Base-by-base conservation (phyloP, 2,329 filamentous ascomycete genomes). In the Exophiala aquamarina region DNA sequence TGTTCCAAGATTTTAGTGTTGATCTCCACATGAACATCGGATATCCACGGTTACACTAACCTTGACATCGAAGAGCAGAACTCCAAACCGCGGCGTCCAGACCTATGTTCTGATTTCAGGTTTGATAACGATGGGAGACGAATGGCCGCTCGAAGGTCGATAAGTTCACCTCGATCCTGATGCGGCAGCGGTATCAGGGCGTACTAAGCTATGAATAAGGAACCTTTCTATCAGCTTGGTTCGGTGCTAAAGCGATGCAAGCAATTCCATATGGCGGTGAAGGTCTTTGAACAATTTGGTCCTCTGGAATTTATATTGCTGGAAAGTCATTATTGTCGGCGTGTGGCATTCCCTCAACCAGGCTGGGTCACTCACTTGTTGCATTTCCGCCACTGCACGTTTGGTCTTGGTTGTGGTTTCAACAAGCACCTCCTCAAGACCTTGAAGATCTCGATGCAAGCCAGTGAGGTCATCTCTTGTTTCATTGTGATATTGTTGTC, bases 221-320 rank as follows among this genome's bases (percentile, higher is more conserved):
- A n/a, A n/a, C n/a, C n/a, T n/a, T n/a, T n/a, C n/a, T n/a, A n/a
- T n/a, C n/a, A n/a, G n/a, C n/a, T n/a, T n/a, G n/a, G n/a, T n/a
- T n/a, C n/a, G n/a, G n/a, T n/a, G n/a, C 44, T 26, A 54, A 9
- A 51, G 40, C 6, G 48, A 44, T 23, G 44, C 47, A 31, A 54
- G 41, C 6, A 51, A 28, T 36, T 51, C 47, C 20, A 54, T 49
- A 29, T 48, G 48, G 13, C 35, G 43, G 9, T 44, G 47, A 17
- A 55, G 46, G 9, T 42, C 43, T 40, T 47, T 44, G 33, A 56
- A 32, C 13, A 48, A 20, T 37, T 52, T 53, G 34, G 36, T 52
- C 43, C 47, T 50, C 32, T 54, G 42, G 21, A 42, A 26, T 3
- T 41, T 47, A 19, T 49, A 41, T 52, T 54, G 38, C 54, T 56